Percentiles rank a stretch among this genome's conserved stretches.
Conservation (phyloP, 305 asterid genomes). For the Lippia alba region DNA sequence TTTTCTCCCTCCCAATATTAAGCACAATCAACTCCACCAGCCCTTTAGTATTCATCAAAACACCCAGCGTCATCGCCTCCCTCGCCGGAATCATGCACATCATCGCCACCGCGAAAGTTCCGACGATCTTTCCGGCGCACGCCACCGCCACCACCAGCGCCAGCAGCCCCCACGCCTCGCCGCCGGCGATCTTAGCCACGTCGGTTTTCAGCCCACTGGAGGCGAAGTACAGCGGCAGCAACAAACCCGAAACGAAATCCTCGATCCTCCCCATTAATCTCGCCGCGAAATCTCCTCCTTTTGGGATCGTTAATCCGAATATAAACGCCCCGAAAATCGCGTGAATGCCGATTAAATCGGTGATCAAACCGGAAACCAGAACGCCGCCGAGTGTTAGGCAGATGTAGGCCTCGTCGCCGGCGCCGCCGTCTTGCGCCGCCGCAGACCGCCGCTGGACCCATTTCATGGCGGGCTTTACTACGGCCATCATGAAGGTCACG, state of each 20-base stretch:
- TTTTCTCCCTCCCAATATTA: constrained; percentile 59
- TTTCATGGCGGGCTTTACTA: constrained; percentile 44
- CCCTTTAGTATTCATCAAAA: constrained; percentile 63
- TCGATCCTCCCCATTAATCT: constrained; percentile 48
- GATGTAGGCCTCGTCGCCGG: constrained; percentile 41
- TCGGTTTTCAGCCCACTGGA: constrained; percentile 57
- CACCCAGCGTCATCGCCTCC: constrained; percentile 51
- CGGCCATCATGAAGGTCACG: constrained; percentile 42
- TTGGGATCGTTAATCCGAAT: constrained; percentile 48
- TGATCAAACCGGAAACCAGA: constrained; percentile 47
- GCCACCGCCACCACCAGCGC: constrained; percentile 48
- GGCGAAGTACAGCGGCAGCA: constrained; percentile 56
- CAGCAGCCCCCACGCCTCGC: constrained; percentile 53
- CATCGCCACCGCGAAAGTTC: constrained; percentile 50
- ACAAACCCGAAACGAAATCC: constrained; percentile 49
- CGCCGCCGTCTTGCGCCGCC: constrained; percentile 26
- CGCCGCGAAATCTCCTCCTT: constrained; percentile 43
- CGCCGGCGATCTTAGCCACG: constrained; percentile 42
- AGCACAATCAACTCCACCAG: constrained; percentile 61
- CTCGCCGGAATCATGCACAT: constrained; percentile 49
- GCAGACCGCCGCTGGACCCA: constrained; percentile 49
- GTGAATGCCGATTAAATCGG: constrained; percentile 57
- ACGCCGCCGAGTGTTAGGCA: constrained; percentile 45
- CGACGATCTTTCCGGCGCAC: constrained; percentile 52
- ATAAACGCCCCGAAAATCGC: constrained; percentile 54